Evolutionary conservation across 169 alveolate species (phyloP).

Genomic region (Cryptosporidium viatorum): DNA sequence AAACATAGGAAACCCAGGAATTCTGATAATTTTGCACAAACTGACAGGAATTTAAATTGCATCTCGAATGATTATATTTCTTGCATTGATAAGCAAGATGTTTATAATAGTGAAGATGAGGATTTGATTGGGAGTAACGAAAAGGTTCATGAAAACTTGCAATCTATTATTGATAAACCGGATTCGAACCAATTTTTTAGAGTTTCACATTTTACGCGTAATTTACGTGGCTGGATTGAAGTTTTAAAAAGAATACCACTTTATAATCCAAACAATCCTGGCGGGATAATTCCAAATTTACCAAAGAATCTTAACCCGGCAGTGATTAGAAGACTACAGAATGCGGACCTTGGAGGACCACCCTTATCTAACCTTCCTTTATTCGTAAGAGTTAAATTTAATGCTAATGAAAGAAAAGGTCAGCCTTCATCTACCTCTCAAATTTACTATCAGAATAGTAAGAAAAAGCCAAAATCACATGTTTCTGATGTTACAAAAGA

Average conservation of each 20-base stretch:
- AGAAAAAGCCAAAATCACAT: slow-evolving; percentile 35
- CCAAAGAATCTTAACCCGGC: slow-evolving; percentile 72
- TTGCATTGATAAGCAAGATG: slow-evolving; percentile 25
- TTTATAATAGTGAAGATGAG: slow-evolving; percentile 30
- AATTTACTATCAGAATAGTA: slow-evolving; percentile 21
- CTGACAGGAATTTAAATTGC: neutral
- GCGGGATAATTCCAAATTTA: slow-evolving; percentile 25
- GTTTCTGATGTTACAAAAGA: slow-evolving; percentile 75
- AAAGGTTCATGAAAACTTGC: neutral
- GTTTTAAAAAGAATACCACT: slow-evolving; percentile 59
- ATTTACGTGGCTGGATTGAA: slow-evolving; percentile 79
- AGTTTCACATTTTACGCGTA: slow-evolving; percentile 78
- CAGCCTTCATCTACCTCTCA: slow-evolving; percentile 24
- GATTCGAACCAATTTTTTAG: slow-evolving; percentile 54
- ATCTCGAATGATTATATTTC: slow-evolving; percentile 35
- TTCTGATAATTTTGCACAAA: neutral
- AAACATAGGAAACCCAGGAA: slow-evolving; percentile 28
- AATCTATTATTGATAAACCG: neutral
- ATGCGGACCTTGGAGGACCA: slow-evolving; percentile 76
- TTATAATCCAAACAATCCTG: slow-evolving; percentile 33
- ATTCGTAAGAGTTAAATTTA: slow-evolving; percentile 64
- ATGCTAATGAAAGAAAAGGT: slow-evolving; percentile 24
- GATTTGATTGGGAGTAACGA: neutral
- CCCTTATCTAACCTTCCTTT: slow-evolving; percentile 75
- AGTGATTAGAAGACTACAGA: slow-evolving; percentile 78